Percentiles rank a stretch among this genome's conserved stretches.
These are phyloP conservation scores for Talaromyces rugulosus DNA, from an alignment of 2,329 filamentous ascomycete species.

Conservation along the genomic window DNA sequence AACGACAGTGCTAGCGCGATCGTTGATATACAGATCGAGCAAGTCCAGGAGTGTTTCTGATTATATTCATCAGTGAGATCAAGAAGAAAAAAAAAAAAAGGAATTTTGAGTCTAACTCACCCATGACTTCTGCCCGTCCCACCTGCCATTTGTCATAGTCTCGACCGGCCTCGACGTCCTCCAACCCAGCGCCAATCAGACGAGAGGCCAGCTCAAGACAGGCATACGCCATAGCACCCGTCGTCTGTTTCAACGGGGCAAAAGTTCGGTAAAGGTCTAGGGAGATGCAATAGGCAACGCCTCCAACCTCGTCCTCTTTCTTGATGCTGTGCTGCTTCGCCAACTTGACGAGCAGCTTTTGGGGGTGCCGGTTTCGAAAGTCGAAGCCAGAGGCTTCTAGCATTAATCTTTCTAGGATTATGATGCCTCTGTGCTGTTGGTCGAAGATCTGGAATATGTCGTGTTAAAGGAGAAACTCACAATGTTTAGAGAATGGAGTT, in stretches of 20 bases:
- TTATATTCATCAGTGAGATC: neutral
- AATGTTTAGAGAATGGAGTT: neutral
- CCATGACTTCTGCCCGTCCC: slow-evolving; percentile 44
- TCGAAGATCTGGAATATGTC: slow-evolving; percentile 66
- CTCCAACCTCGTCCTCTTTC: slow-evolving; percentile 53
- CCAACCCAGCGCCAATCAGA: slow-evolving; percentile 56
- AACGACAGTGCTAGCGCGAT: slow-evolving; percentile 68
- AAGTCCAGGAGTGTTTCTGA: slow-evolving; percentile 82
- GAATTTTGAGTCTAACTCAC: slow-evolving; percentile 23
- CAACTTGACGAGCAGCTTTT: slow-evolving; percentile 79
- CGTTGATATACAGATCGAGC: slow-evolving; percentile 86
- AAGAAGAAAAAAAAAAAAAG: too few species aligned
- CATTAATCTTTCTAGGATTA: slow-evolving; percentile 86
- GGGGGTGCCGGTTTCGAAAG: slow-evolving; percentile 83
- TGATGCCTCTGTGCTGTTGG: slow-evolving; percentile 69
- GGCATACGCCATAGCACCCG: slow-evolving; percentile 77
- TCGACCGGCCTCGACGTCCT: slow-evolving; percentile 44
- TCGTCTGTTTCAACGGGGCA: slow-evolving; percentile 83
- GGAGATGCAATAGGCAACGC: slow-evolving; percentile 73
- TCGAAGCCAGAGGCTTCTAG: slow-evolving; percentile 92
- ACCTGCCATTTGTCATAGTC: slow-evolving; percentile 50
- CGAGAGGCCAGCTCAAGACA: slow-evolving; percentile 76
- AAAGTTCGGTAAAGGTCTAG: slow-evolving; percentile 92
- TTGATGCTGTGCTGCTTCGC: slow-evolving; percentile 56
- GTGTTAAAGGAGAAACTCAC: neutral